A percentile compares a stretch with the other conserved stretches of the same genome.
Conservation (phyloP, 139 green algal genomes). For the Chara braunii region DNA sequence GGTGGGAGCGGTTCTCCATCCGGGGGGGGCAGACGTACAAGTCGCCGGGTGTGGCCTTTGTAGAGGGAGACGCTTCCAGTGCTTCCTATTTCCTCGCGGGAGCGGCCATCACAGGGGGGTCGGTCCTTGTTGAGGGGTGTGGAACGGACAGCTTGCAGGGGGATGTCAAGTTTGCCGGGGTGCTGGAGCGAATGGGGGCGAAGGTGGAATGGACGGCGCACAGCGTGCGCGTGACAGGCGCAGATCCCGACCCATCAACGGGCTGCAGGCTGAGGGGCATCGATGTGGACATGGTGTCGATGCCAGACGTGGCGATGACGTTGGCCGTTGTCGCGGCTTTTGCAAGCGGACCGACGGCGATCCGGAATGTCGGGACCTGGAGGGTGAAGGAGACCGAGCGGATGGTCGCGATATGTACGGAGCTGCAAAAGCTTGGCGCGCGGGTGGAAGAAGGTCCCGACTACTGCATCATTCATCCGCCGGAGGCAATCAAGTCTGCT, state of each 20-base stretch:
- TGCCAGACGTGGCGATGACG: slow-evolving; percentile 98
- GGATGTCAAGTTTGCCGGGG: slow-evolving; percentile 86
- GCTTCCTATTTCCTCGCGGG: slow-evolving; percentile 87
- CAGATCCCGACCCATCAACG: not conserved
- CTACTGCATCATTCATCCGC: slow-evolving; percentile 93
- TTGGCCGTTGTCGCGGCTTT: slow-evolving; percentile 90
- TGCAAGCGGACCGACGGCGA: slow-evolving; percentile 77
- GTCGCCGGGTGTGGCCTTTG: slow-evolving; percentile 67
- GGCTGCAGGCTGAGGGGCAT: slow-evolving; percentile 67
- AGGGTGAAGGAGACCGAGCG: slow-evolving; percentile 98
- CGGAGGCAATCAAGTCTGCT: slow-evolving; percentile 29
- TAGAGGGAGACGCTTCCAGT: slow-evolving; percentile 92
- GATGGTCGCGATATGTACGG: slow-evolving; percentile 94
- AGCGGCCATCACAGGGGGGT: slow-evolving; percentile 83
- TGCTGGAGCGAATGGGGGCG: slow-evolving; percentile 94
- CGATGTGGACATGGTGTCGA: slow-evolving; percentile 97
- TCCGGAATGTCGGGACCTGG: slow-evolving; percentile 94
- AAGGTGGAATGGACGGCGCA: slow-evolving; percentile 82
- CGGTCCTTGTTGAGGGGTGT: slow-evolving; percentile 84
- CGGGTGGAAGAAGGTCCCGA: slow-evolving; percentile 78
- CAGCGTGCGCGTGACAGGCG: slow-evolving; percentile 84
- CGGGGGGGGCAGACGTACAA: slow-evolving; percentile 65
- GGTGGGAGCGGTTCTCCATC: slow-evolving; percentile 33
- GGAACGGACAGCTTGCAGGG: slow-evolving; percentile 81
- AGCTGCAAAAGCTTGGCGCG: slow-evolving; percentile 65